Base-by-base conservation (phyloP, 352 stramenopile genomes). In the Phytophthora crassamura region DNA sequence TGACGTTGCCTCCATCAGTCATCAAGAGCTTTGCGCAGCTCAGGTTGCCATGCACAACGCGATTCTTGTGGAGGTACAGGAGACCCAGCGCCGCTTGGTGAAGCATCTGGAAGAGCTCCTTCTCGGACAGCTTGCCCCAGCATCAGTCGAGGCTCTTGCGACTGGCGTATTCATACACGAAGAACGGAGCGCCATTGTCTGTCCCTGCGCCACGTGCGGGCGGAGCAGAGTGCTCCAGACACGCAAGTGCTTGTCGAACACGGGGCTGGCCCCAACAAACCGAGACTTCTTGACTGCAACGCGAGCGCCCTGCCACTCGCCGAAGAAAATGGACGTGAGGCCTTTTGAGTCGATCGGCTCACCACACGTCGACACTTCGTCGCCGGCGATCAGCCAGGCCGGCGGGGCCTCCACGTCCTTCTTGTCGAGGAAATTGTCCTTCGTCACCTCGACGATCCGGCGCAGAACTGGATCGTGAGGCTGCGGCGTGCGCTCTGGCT, bases 21-120 rank as follows among this genome's bases (percentile, higher is more conserved):
- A 82, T 61, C 7, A 82, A 40, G 5, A 82, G 35, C 34, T 82
- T 82, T 15, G 35, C 58, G 64, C 74, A 77, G 33, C 72, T 79
- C 9, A 82, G 33, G 25, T 82, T 82, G 11, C 63, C 74, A 22
- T 82, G 67, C 8, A 79, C 60, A 7, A 77, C 20, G 34, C 66
- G 59, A n/a, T 48, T 55, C 6, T 60, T 70, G 62, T 78, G 74
- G 6, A 82, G n/a, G 33, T 69, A 73, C 6, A 28, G 11, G 14
- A 73, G 64, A 14, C 50, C 59, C 34, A 60, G 15, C 1, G 64
- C 20, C 7, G 56, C 49, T 45, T 72, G 56, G 12, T 64, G 50
- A 3, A 69, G 52, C 32, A 68, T 6, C 16, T 6, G 18, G 45
- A 43, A 68, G 11, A 68, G 3, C 6, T 69, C 45, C 11, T 50